Evolutionary conservation across 108 stramenopile species (phyloP).

Genomic region (Conticribra weissflogii): DNA sequence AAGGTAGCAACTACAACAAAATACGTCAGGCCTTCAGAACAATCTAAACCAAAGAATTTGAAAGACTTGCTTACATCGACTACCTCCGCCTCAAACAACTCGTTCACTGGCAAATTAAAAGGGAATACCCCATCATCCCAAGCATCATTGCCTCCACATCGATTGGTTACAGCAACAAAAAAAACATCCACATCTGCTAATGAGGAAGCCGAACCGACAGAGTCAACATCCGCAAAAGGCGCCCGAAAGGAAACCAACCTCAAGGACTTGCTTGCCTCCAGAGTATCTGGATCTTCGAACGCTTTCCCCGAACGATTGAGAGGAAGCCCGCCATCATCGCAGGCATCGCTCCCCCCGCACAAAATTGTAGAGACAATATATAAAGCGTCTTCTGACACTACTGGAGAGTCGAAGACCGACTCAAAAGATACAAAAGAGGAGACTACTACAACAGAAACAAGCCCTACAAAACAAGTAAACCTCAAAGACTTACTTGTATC

Average conservation of each 20-base stretch:
- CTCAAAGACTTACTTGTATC: background rate
- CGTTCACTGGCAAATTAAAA: conserved; percentile 2
- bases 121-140: conserved; percentile 1
- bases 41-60: conserved; percentile 1
- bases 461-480: background rate
- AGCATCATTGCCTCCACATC: background rate
- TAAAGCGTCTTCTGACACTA: background rate
- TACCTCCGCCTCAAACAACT: background rate
- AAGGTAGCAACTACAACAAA: background rate
- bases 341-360: background rate
- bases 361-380: background rate
- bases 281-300: background rate
- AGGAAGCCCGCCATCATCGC: background rate
- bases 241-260: conserved; percentile 6
- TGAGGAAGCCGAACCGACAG: background rate
- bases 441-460: background rate
- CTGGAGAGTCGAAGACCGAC: too few species aligned
- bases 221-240: background rate
- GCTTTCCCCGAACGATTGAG: conserved; percentile 8
- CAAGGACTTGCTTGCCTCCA: background rate
- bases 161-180: background rate
- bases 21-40: background rate
- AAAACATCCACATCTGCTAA: background rate
- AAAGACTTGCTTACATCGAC: background rate
- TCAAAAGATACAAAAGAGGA: too few species aligned